Conservation (phyloP, 2,329 filamentous ascomycete species). For the Madurella mycetomatis region DNA sequence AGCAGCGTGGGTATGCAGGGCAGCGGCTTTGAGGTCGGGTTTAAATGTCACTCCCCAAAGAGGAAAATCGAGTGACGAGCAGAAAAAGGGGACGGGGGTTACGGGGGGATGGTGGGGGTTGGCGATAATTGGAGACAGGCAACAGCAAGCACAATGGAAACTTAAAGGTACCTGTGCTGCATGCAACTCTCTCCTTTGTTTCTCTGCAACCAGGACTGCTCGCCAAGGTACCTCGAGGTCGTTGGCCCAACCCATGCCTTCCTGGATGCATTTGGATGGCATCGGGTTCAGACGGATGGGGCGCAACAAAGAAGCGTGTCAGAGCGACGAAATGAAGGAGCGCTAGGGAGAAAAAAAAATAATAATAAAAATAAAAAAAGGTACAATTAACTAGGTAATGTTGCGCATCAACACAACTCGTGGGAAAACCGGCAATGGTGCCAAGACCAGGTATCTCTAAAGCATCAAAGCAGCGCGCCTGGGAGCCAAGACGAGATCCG, state of each 20-base stretch:
- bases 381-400: neutral
- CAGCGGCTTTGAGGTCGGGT: neutral
- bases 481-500: constrained; percentile 9
- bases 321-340: constrained; percentile 4
- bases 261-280: neutral
- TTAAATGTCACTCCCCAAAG: constrained; percentile 7
- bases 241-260: neutral
- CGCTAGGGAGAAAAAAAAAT: neutral
- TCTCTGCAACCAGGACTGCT: neutral
- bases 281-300: constrained; percentile 1
- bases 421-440: constrained; percentile 15
- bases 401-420: constrained; percentile 9
- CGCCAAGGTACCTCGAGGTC: constrained; percentile 8
- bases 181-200: neutral
- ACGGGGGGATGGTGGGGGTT: constrained; percentile 2
- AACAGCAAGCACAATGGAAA: neutral
- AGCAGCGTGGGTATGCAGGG: constrained; percentile 1
- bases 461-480: neutral
- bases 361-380: constrained; percentile 12
- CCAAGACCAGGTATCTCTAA: constrained; percentile 17
- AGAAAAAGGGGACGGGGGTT: constrained; percentile 3
- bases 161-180: constrained; percentile 4
- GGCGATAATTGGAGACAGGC: neutral
- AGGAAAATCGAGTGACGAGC: constrained; percentile 14
- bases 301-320: constrained; percentile 8